Base-by-base conservation (phyloP, 2,329 filamentous ascomycete genomes). In the Amauroascus niger region DNA sequence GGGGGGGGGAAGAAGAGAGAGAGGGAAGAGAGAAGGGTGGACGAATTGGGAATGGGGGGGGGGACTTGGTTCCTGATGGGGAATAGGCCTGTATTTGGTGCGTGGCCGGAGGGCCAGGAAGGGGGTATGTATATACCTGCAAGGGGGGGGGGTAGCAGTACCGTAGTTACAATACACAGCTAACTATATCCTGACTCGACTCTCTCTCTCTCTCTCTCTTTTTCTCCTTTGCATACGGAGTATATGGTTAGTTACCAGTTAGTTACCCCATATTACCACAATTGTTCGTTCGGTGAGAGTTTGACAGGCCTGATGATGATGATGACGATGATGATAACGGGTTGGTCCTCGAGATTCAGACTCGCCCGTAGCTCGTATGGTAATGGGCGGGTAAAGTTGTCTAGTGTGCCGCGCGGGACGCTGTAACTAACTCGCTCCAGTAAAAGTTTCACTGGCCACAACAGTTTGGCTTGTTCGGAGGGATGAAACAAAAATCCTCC, bases 1-100 rank as follows among this genome's bases (percentile, higher is more conserved):
- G 55, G 32, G 46, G 30, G 48, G 46, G 41, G 30, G 48, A 50
- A 47, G 52, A 56, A 55, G 54, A 50, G 48, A 41, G 45, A 52
- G 39, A 37, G 26, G 37, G 26, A 16, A 20, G 30, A 41, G 41
- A 18, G 18, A 7, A 39, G 20, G 33, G 32, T 37, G 26, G 32
- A 53, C 50, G 9, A 47, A 53, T 46, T 32, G 50, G 50, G 50
- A 39, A 47, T 47, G 43, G 43, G 41, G 50, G 50, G 50, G 50
- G 9, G 14, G 5, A 5, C 40, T 39, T 24, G 47, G 28, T 47
- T 47, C 45, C 45, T 47, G 45, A 47, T 35, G 45, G 45, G 45
- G 45, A 47, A 47, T 47, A 47, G 45, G 16, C 45, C 45, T 35
- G 45, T 37, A 22, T 35, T 22, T 30, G 22, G 41, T 16, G 32